Conservation (phyloP, 805 yeast genomes). For the Candida gorgasii region DNA sequence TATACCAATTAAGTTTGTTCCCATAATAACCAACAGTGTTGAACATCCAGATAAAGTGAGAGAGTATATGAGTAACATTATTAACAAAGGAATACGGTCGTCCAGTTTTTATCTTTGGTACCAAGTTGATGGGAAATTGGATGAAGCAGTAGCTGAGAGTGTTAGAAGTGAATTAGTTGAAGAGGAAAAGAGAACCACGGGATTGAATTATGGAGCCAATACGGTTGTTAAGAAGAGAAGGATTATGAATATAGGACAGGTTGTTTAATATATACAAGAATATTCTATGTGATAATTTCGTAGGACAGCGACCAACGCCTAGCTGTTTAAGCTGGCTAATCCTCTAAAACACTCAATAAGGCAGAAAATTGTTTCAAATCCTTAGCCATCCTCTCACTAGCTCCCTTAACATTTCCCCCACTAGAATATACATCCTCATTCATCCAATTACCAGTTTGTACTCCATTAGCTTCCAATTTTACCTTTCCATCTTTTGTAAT, state of each 20-base stretch:
- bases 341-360: slow-evolving; percentile 10
- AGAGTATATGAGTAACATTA: slow-evolving; percentile 58
- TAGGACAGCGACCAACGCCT: no score
- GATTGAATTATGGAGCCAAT: slow-evolving; percentile 20
- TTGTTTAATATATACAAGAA: slow-evolving; percentile 2
- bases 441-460: slow-evolving; percentile 44
- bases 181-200: slow-evolving; percentile 51
- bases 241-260: slow-evolving; percentile 11
- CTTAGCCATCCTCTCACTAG: slow-evolving; percentile 35
- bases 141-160: slow-evolving; percentile 64
- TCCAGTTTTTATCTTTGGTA: slow-evolving; percentile 76
- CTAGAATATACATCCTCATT: slow-evolving; percentile 28
- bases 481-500: slow-evolving; percentile 37
- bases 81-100: slow-evolving; percentile 60
- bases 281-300: no score
- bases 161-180: slow-evolving; percentile 57
- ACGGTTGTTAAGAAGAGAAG: slow-evolving; percentile 33
- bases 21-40: slow-evolving; percentile 67
- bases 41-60: slow-evolving; percentile 56
- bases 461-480: slow-evolving; percentile 40
- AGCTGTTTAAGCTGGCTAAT: no score
- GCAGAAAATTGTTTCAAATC: slow-evolving; percentile 19
- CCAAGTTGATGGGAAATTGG: slow-evolving; percentile 74
- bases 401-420: slow-evolving; percentile 31
- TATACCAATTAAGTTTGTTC: slow-evolving; percentile 66